Evolutionary conservation across 306 rosid genomes (phyloP), one percentile per base, ranked within the genome.

Genomic region (Vigna radiata): DNA sequence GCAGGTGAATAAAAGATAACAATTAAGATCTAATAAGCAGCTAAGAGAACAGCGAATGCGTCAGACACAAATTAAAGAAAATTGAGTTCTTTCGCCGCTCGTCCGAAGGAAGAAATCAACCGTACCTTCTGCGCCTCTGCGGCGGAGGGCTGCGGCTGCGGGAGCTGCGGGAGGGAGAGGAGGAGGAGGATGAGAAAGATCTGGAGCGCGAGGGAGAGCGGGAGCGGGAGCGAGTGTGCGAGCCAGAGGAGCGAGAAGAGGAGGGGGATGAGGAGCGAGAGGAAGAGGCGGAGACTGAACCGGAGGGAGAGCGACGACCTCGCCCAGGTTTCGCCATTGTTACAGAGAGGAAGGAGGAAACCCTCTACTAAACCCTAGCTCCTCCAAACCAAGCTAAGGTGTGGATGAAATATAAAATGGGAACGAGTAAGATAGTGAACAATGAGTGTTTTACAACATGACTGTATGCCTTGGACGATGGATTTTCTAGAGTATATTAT

Each of bases 281-380:
- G 19, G 97, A 91, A 2, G 93, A 90, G 43, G 81, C 89, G 3
- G 98, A 93, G 11, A 6, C 39, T 62, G 98, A 93, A 44, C 97
- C 92, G 1, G 98, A 87, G 13, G 92, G 96, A 37, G 99, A 88
- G 71, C 99, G 98, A 71, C 96, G 99, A 44, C 80, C 93, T 85
- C 96, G 89, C 82, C 87, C 93, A 14, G 98, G 97, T 77, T 96
- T 96, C 85, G 96, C 94, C 99, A 96, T 96, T 77, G 91, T 72
- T 75, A n/a, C 21, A 50, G 44, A 39, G 71, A 80, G 25, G 66
- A 8, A 43, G 36, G 27, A 48, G 23, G 87, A 77, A 90, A 87
- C 91, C 96, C 91, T 85, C 73, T 77, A 81, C n/a, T 88, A 87
- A 94, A 91, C 95, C 97, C 92, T 85, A 72, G 64, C 67, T 58